phyloP scores from a whole-genome alignment of 2,329 filamentous ascomycete genomes.

The Colletotrichum magnum region DNA sequence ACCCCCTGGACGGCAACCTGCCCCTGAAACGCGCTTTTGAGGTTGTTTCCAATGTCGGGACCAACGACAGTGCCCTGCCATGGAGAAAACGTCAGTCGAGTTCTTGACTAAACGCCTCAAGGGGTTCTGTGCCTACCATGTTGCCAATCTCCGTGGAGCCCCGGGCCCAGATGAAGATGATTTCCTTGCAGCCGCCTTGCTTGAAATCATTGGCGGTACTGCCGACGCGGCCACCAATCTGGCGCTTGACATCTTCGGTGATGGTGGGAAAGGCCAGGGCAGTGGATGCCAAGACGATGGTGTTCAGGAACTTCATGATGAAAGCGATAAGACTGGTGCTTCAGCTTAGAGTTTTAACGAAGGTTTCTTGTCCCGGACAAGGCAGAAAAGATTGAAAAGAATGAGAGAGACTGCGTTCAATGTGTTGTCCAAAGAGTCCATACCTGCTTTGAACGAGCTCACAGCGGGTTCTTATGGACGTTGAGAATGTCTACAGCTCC shows the following conservation, averaged over 20 bases:
- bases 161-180: slow-evolving; percentile 44
- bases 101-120: not conserved
- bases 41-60: slow-evolving; percentile 30
- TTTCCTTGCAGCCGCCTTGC: slow-evolving; percentile 42
- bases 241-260: slow-evolving; percentile 26
- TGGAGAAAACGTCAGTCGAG: not conserved
- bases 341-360: slow-evolving; percentile 8
- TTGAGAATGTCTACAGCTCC: not conserved
- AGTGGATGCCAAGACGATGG: slow-evolving; percentile 35
- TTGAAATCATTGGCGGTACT: slow-evolving; percentile 43
- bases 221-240: slow-evolving; percentile 23
- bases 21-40: slow-evolving; percentile 40
- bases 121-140: slow-evolving; percentile 31
- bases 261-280: slow-evolving; percentile 33
- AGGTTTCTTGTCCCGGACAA: slow-evolving; percentile 26
- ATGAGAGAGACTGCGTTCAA: slow-evolving; percentile 5
- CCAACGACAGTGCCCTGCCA: slow-evolving; percentile 40
- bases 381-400: slow-evolving; percentile 1
- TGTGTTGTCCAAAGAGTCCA: not conserved
- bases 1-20: slow-evolving; percentile 46
- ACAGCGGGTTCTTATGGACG: slow-evolving; percentile 19
- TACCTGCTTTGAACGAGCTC: not conserved
- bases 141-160: slow-evolving; percentile 43
- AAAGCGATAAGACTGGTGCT: not conserved
- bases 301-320: slow-evolving; percentile 36